Evolutionary conservation across 345 rosid genomes (phyloP).

Genomic region (Populus deltoides): DNA sequence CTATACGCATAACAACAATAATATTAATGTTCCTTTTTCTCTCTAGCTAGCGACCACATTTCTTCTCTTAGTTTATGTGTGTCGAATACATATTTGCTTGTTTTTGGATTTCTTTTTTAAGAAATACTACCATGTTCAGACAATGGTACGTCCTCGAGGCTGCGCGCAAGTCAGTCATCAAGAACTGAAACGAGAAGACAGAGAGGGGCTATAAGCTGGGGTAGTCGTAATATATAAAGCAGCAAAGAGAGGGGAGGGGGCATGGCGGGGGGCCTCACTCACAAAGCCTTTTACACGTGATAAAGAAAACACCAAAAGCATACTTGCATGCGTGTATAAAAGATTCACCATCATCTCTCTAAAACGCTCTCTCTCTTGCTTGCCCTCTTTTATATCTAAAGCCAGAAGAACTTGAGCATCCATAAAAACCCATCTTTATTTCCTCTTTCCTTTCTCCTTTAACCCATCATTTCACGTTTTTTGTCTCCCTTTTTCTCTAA

Average conservation of each 20-base stretch:
- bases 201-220: background rate
- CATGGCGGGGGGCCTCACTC: conserved; percentile 14
- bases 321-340: conserved; percentile 92
- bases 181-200: conserved; percentile 22
- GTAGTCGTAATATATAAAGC: background rate
- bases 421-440: conserved; percentile 5
- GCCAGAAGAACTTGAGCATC: background rate
- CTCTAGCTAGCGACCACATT: background rate
- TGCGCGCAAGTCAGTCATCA: conserved; percentile 40
- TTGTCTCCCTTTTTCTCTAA: conserved; percentile 4
- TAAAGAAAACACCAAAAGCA: conserved; percentile 76
- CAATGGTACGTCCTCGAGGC: conserved; percentile 40
- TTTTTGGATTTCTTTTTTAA: background rate
- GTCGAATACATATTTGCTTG: background rate
- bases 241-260: background rate
- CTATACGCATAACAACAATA: background rate
- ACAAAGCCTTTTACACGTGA: conserved; percentile 81
- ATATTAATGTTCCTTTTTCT: background rate
- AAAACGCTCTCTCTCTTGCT: conserved; percentile 10
- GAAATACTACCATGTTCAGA: conserved; percentile 1
- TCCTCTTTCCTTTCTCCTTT: conserved; percentile 10
- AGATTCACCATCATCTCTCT: conserved; percentile 50
- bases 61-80: background rate
- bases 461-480: conserved; percentile 21
- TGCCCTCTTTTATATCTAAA: background rate